Evolutionary conservation across 2,329 filamentous ascomycete species (phyloP), one percentile per base, ranked within the genome.

Genomic region (Tolypocladium nubicola): DNA sequence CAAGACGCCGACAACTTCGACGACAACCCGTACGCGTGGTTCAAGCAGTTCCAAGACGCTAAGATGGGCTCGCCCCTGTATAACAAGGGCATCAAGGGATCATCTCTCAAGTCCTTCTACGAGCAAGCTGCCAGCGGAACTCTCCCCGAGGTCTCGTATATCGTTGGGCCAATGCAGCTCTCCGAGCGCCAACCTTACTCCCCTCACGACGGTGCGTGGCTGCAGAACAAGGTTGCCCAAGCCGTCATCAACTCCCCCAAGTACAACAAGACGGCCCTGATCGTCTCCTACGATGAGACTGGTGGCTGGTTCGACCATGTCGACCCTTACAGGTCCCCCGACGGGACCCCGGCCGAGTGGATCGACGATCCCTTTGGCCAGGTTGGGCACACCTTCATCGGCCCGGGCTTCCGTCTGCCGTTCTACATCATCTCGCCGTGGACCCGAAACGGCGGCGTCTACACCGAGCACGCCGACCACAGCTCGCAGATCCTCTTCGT

Each of bases 241-340:
- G 76, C 78, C 4, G 75, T 83, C 4, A 76, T 73, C 14, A 71
- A 70, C 54, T 78, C 78, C 23, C 76, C 76, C 8, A 73, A 73
- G 52, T 83, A 81, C 63, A 70, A 71, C 47, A 73, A 70, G 19
- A 81, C 78, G 1, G 73, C 71, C 0, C 61, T 82, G 71, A 67
- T 80, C 74, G 60, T 77, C 63, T 77, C 70, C 35, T 70, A 65
- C 35, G 61, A 66, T 71, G 77, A 83, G 65, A 76, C 77, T 2
- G 80, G 79, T 52, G 80, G 79, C 37, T 82, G 73, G 67, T 79
- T 78, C 14, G 80, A 83, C 59, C 78, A 81, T 57, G 79, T 82
- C 4, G 67, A 71, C 21, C 79, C 79, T 0, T 77, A 76, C 61
- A 74, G 79, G 56, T 73, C 79, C 0, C 76, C 78, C 14, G 65